A percentile compares a stretch with the other conserved stretches of the same genome.
phyloP scores from a whole-genome alignment of 1,284 basidiomycete species.

The Cryptococcus sp. region DNA sequence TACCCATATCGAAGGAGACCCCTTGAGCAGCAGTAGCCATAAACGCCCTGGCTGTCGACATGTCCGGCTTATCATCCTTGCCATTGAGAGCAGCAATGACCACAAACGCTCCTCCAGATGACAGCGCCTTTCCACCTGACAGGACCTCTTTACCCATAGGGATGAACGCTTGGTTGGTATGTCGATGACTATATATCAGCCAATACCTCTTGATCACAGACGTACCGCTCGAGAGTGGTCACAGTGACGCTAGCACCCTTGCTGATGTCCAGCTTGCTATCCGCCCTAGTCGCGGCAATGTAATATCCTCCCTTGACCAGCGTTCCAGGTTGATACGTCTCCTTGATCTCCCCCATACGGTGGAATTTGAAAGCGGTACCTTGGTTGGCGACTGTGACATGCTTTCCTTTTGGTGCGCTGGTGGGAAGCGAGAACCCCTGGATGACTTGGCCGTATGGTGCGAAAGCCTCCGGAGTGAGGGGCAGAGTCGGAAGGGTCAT shows the following conservation, averaged over 20 bases:
- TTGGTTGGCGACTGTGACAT: conserved; percentile 72
- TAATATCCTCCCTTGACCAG: conserved; percentile 50
- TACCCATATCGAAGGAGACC: conserved; percentile 68
- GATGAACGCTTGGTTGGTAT: conserved; percentile 69
- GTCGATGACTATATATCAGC: conserved; percentile 22
- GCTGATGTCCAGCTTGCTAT: conserved; percentile 50
- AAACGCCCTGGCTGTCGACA: conserved; percentile 70
- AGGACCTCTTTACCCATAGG: conserved; percentile 63
- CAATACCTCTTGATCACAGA: background rate
- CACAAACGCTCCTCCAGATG: conserved; percentile 59
- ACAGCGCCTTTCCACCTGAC: conserved; percentile 48
- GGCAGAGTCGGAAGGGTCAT: conserved; percentile 55
- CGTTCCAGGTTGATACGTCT: conserved; percentile 55
- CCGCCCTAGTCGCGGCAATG: conserved; percentile 64
- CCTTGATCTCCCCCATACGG: conserved; percentile 65
- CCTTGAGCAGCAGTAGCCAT: conserved; percentile 71
- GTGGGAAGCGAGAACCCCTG: conserved; percentile 56
- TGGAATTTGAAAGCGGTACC: conserved; percentile 87
- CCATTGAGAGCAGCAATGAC: conserved; percentile 75
- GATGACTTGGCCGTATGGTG: conserved; percentile 77
- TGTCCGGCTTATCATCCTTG: conserved; percentile 66
- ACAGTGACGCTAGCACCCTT: conserved; percentile 51
- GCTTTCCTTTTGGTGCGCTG: conserved; percentile 51
- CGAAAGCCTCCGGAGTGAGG: conserved; percentile 75
- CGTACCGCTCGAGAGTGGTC: conserved; percentile 35